Percentiles rank a stretch among this genome's conserved stretches.
Conservation (phyloP, 768 basidiomycete species). For the Solioccasus polychromus region DNA sequence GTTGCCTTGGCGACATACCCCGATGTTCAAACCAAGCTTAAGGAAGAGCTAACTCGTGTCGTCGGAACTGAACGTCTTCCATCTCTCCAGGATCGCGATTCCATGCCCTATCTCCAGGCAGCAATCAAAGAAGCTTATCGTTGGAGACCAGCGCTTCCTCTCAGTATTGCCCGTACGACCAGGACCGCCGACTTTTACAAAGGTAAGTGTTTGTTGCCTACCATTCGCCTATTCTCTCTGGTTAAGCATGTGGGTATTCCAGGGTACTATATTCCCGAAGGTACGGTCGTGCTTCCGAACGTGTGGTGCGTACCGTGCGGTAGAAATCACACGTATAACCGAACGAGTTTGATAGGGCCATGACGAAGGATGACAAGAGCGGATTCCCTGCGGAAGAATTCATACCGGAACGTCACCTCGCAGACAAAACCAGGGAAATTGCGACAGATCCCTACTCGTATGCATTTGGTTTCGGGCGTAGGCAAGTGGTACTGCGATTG, state of each 20-base stretch:
- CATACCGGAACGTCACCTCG: slow-evolving; percentile 12
- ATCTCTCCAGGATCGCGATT: slow-evolving; percentile 24
- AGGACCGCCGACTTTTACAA: slow-evolving; percentile 9
- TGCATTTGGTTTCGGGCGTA: slow-evolving; percentile 15
- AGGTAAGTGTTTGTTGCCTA: neutral
- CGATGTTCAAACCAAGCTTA: slow-evolving; percentile 51
- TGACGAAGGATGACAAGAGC: slow-evolving; percentile 15
- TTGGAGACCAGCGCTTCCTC: slow-evolving; percentile 9
- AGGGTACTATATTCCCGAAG: slow-evolving; percentile 13
- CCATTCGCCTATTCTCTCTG: neutral
- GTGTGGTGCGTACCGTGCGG: slow-evolving; percentile 8
- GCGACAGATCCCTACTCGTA: slow-evolving; percentile 11
- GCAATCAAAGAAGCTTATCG: slow-evolving; percentile 28
- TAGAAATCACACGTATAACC: neutral
- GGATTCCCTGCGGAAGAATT: slow-evolving; percentile 16
- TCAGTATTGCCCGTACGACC: slow-evolving; percentile 14
- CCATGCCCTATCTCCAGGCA: slow-evolving; percentile 54
- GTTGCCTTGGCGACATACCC: slow-evolving; percentile 18
- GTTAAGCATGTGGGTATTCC: neutral
- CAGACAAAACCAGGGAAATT: slow-evolving; percentile 2
- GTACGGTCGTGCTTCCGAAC: slow-evolving; percentile 13
- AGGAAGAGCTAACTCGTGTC: slow-evolving; percentile 50
- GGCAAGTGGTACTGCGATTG: neutral
- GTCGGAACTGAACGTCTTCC: slow-evolving; percentile 49
- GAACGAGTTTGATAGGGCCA: slow-evolving; percentile 6